These are phyloP conservation scores for Agaricus sinodeliciosus DNA, from an alignment of 768 basidiomycete genomes.

Conservation along the genomic window DNA sequence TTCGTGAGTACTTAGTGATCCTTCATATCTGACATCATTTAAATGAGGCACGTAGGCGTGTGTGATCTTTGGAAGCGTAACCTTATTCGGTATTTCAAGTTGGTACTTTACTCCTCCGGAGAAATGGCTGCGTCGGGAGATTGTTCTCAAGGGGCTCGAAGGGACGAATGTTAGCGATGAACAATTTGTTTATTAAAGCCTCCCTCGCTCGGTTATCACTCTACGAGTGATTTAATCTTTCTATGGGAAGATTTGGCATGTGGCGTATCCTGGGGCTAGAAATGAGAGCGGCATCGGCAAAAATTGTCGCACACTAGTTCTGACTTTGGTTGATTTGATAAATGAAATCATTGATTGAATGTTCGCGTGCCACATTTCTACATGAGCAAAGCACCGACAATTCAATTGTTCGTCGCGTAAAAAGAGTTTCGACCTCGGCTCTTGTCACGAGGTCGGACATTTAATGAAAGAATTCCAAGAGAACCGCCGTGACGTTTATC, in stretches of 20 bases:
- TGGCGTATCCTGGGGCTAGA: too few relatives aligned
- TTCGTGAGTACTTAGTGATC: constrained; percentile 48
- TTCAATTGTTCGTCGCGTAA: too few relatives aligned
- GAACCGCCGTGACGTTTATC: too few relatives aligned
- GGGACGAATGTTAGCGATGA: constrained; percentile 13
- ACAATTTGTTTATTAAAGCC: not conserved
- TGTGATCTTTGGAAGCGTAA: constrained; percentile 75
- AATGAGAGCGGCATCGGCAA: too few relatives aligned
- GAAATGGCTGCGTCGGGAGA: constrained; percentile 70
- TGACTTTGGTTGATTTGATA: too few relatives aligned
- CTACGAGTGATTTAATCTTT: not conserved
- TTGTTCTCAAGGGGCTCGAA: constrained; percentile 45
- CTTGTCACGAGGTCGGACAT: too few relatives aligned
- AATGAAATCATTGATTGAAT: too few relatives aligned
- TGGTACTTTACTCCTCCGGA: constrained; percentile 80
- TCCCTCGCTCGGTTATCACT: not conserved
- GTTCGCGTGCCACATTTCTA: too few relatives aligned
- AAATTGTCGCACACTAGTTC: too few relatives aligned
- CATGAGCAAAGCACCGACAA: too few relatives aligned
- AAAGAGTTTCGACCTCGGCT: too few relatives aligned
- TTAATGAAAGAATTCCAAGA: too few relatives aligned
- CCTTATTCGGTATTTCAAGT: constrained; percentile 66
- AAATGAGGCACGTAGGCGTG: constrained; percentile 39
- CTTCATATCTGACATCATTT: not conserved
- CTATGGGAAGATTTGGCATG: not conserved